phyloP scores from a whole-genome alignment of 139 green algal genomes.

The Chlorella sp. region DNA sequence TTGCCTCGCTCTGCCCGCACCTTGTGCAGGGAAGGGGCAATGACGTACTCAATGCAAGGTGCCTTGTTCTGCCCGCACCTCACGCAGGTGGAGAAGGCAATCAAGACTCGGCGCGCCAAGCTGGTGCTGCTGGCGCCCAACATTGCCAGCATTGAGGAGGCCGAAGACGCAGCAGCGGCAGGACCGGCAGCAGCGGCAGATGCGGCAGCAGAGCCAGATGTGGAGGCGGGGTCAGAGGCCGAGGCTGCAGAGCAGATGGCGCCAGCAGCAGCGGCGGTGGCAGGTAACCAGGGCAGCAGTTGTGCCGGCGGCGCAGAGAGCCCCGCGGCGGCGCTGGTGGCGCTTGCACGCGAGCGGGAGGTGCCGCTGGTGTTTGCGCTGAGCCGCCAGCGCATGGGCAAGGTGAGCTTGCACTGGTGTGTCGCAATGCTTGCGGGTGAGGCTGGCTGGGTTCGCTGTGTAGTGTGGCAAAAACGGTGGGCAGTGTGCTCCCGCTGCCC shows the following conservation, averaged over 20 bases:
- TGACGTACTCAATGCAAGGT: not conserved
- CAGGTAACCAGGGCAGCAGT: too few relatives aligned
- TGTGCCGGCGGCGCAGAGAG: not conserved
- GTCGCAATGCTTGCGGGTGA: too few relatives aligned
- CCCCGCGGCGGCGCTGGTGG: conserved; percentile 16
- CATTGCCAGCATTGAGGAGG: conserved; percentile 61
- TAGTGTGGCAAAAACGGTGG: too few relatives aligned
- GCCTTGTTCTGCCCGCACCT: not conserved
- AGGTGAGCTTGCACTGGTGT: not conserved
- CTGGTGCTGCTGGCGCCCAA: conserved; percentile 81
- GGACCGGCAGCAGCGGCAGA: not conserved
- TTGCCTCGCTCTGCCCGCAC: not conserved
- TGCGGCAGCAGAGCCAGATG: not conserved
- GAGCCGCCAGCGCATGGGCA: conserved; percentile 44
- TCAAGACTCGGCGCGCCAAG: conserved; percentile 58
- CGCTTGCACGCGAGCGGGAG: conserved; percentile 1
- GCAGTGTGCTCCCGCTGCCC: not conserved
- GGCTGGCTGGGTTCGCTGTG: too few relatives aligned
- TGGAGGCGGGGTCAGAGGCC: not conserved
- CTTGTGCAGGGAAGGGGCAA: not conserved
- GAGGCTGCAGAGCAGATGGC: not conserved
- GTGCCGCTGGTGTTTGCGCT: conserved; percentile 46
- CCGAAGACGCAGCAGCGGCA: not conserved
- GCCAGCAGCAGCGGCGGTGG: not conserved
- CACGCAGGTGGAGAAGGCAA: conserved; percentile 72